phyloP scores from a whole-genome alignment of 129 eudicot genomes.

The Flaveria sonorensis region DNA sequence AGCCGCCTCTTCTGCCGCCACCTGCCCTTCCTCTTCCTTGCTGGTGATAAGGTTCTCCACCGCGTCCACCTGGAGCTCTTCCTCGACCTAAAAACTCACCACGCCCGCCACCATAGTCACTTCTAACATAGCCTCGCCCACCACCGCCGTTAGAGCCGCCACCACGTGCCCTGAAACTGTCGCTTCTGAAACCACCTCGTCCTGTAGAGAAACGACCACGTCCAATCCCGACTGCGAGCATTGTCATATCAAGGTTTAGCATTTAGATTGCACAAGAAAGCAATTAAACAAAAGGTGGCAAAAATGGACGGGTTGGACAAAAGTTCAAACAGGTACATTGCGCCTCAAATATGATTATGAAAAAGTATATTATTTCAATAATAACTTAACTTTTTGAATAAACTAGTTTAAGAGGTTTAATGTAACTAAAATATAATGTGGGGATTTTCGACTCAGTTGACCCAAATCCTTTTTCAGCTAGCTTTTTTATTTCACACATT shows the following conservation, averaged over 20 bases:
- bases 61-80: slow-evolving; percentile 57
- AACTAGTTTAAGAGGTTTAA: not conserved
- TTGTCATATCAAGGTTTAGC: slow-evolving; percentile 3
- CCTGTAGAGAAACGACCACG: slow-evolving; percentile 52
- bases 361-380: too few relatives aligned
- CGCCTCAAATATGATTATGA: not conserved
- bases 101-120: slow-evolving; percentile 57
- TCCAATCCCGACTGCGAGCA: slow-evolving; percentile 51
- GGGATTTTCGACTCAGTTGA: not conserved
- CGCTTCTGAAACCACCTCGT: slow-evolving; percentile 60
- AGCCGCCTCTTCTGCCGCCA: slow-evolving; percentile 50
- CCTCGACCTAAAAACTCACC: slow-evolving; percentile 58
- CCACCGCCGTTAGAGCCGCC: slow-evolving; percentile 62
- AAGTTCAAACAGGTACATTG: not conserved
- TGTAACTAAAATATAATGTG: not conserved
- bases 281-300: not conserved
- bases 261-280: not conserved
- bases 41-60: slow-evolving; percentile 50
- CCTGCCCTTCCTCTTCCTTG: slow-evolving; percentile 63
- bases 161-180: slow-evolving; percentile 68
- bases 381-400: not conserved
- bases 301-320: not conserved
- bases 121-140: slow-evolving; percentile 68
- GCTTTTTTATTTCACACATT: not conserved
- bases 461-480: not conserved